phyloP scores from a whole-genome alignment of 1,139 yeast species.

The Geotrichum europaeum region DNA sequence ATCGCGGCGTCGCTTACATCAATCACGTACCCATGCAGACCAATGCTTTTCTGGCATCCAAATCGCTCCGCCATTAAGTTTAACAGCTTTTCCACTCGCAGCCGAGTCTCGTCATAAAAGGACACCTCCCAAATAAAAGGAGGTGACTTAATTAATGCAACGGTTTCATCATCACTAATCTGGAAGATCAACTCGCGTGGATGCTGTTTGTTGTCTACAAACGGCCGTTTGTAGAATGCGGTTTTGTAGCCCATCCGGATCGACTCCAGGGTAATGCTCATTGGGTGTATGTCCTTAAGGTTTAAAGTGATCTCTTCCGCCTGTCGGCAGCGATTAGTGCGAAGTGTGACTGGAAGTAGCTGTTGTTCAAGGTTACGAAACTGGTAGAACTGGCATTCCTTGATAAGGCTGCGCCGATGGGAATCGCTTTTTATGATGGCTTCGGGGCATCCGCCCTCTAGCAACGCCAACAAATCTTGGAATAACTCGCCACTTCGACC shows the following conservation, averaged over 20 bases:
- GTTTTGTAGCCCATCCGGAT: slow-evolving; percentile 11
- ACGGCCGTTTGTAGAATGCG: slow-evolving; percentile 51
- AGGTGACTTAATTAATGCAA: slow-evolving; percentile 13
- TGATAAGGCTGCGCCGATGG: slow-evolving; percentile 51
- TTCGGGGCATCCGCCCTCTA: slow-evolving; percentile 49
- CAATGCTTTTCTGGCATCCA: slow-evolving; percentile 3
- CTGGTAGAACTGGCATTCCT: slow-evolving; percentile 73
- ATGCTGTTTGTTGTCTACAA: slow-evolving; percentile 40
- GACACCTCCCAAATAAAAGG: slow-evolving; percentile 15
- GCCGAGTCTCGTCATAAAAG: slow-evolving; percentile 14
- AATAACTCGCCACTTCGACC: slow-evolving; percentile 55
- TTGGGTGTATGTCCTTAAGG: slow-evolving; percentile 43
- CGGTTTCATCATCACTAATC: slow-evolving; percentile 34
- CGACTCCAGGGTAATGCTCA: slow-evolving; percentile 36
- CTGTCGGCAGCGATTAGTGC: slow-evolving; percentile 46
- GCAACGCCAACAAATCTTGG: slow-evolving; percentile 49
- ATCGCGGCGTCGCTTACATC: slow-evolving; percentile 10
- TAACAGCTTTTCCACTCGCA: slow-evolving; percentile 1
- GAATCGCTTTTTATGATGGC: slow-evolving; percentile 41
- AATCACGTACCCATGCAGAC: slow-evolving; percentile 9
- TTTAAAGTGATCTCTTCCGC: slow-evolving; percentile 53
- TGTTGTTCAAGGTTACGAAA: slow-evolving; percentile 70
- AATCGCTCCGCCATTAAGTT: neutral
- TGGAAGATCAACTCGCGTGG: slow-evolving; percentile 53
- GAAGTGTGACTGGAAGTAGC: slow-evolving; percentile 48